A percentile compares a stretch with the other conserved stretches of the same genome.
phyloP scores from a whole-genome alignment of 139 green algal genomes.

The Coelastrella sp. region DNA sequence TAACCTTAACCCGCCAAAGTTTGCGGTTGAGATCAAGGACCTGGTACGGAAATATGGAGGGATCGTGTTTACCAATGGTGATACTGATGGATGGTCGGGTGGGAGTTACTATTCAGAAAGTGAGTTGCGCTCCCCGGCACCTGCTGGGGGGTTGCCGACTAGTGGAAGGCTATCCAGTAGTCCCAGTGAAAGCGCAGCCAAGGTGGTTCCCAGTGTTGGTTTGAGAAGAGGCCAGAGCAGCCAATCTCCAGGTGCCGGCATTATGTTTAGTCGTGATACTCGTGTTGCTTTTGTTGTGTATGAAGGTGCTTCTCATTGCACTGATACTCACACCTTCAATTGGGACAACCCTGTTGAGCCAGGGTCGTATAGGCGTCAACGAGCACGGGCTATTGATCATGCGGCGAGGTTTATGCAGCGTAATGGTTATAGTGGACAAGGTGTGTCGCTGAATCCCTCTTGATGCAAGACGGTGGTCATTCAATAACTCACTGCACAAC shows the following conservation, averaged over 20 bases:
- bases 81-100: conserved; percentile 21
- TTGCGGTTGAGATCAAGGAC: neutral
- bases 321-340: conserved; percentile 8
- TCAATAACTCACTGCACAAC: too few species aligned
- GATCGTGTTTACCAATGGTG: conserved; percentile 40
- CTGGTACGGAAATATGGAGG: neutral
- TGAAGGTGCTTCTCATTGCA: conserved; percentile 8
- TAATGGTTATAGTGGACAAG: too few species aligned
- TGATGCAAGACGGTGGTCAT: too few species aligned
- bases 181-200: neutral
- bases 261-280: neutral
- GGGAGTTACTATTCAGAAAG: neutral
- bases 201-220: neutral
- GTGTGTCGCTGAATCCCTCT: too few species aligned
- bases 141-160: neutral
- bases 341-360: neutral
- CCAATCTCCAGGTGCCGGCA: neutral
- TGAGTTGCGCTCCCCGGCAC: neutral
- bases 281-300: conserved; percentile 16
- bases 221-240: neutral
- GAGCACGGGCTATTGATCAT: neutral
- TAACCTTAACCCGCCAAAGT: neutral
- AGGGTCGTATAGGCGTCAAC: neutral
- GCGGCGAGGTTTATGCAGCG: neutral
- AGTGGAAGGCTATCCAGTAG: neutral